Base-by-base conservation (phyloP, 2,329 filamentous ascomycete genomes). In the Fusarium lateritium region DNA sequence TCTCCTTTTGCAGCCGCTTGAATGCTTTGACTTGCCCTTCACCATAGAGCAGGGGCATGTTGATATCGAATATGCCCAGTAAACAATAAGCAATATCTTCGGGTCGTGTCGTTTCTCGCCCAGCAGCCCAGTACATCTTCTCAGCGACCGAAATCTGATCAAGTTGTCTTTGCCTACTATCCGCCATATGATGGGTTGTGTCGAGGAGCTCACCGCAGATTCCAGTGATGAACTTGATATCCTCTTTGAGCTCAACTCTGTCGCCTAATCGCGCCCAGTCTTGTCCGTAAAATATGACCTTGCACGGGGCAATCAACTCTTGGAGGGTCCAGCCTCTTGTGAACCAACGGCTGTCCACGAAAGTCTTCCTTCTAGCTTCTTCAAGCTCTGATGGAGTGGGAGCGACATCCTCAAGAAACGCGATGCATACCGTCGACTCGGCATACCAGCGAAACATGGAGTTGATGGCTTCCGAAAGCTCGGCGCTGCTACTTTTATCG, bases 381-480 rank as follows among this genome's bases (percentile, higher is more conserved):
- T 54, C 33, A 6, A 59, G 68, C 6, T 54, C 50, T 2, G 24
- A 22, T 9, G 31, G 11, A 8, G 31, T 21, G 11, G 31, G 11
- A 9, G 31, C 19, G 6, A 76, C 71, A 24, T 76, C 74, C 6
- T 69, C 61, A 7, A 78, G 59, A 34, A 67, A 76, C 6, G 72
- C 73, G 24, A 76, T 68, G 50, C 76, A 78, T 10, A 75, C 56
- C 4, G 39, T 36, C 2, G 76, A 71, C 17, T 71, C 60, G 7
- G 71, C 70, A 42, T 78, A 78, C 76, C 76, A 78, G 7, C 72
- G 68, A 49, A 76, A 78, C 76, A 78, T 78, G 51, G 76, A 78
- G 40, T 76, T 76, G 60, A 76, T 76, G 26, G 74, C 75, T 21
- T 76, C 75, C 4, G 75, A 76, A 6, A 76, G 75, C 49, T 78